phyloP scores from a whole-genome alignment of 371 early-diverging fungal genomes.

The Mucor irregularis region DNA sequence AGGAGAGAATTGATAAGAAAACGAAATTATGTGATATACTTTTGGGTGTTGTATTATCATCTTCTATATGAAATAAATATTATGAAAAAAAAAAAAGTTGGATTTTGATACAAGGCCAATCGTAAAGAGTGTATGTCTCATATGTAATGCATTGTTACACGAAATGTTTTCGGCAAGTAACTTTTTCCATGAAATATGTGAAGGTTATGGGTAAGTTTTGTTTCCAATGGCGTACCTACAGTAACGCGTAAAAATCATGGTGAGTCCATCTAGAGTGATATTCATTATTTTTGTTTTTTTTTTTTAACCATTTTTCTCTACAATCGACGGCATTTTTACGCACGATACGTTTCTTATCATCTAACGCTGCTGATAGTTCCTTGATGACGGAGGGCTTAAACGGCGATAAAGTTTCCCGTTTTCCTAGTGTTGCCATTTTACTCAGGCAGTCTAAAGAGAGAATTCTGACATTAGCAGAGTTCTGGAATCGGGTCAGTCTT shows the following conservation, averaged over 20 bases:
- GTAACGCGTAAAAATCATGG: background rate
- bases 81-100: background rate
- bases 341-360: slow-evolving; percentile 87
- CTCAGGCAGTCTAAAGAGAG: slow-evolving; percentile 67
- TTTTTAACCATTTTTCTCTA: slow-evolving; percentile 79
- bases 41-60: no score
- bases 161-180: no score
- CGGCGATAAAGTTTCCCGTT: slow-evolving; percentile 10
- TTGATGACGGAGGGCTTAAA: slow-evolving; percentile 60
- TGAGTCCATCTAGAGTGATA: no score
- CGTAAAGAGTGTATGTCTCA: background rate
- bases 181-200: background rate
- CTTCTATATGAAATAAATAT: no score
- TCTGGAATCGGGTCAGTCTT: slow-evolving; percentile 14
- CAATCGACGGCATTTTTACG: slow-evolving; percentile 81
- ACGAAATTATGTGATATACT: no score
- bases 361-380: slow-evolving; percentile 60
- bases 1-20: no score
- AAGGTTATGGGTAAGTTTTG: background rate
- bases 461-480: slow-evolving; percentile 43
- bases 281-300: no score
- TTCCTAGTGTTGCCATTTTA: slow-evolving; percentile 8
- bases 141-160: background rate
- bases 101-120: background rate
- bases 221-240: slow-evolving; percentile 15